These are phyloP conservation scores for Zizania latifolia DNA, from an alignment of 176 grass and related monocot species.

Conservation along the genomic window DNA sequence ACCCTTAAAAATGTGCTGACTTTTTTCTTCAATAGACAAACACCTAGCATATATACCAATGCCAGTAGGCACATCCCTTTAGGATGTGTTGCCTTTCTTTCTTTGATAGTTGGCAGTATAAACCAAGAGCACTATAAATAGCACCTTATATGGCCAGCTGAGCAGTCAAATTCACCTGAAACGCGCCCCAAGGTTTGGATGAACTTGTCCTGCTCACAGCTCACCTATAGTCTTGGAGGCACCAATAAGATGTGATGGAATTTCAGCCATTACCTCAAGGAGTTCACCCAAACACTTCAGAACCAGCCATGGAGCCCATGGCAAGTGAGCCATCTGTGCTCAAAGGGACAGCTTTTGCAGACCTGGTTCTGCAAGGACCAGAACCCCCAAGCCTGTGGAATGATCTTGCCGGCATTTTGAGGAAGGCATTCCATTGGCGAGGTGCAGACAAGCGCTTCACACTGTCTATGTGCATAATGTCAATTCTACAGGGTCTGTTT, in stretches of 20 bases:
- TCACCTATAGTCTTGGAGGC: neutral
- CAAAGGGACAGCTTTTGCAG: slow-evolving; percentile 22
- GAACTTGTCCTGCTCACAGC: neutral
- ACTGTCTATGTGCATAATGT: neutral
- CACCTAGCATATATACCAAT: neutral
- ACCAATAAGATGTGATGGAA: slow-evolving; percentile 11
- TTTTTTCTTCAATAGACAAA: neutral
- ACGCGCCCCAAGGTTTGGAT: neutral
- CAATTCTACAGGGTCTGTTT: slow-evolving; percentile 54
- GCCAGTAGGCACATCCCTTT: neutral
- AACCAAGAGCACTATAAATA: neutral
- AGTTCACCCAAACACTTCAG: slow-evolving; percentile 34
- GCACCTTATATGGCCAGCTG: slow-evolving; percentile 8
- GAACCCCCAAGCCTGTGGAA: slow-evolving; percentile 42
- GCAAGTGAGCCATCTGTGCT: neutral
- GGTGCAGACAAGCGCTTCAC: slow-evolving; percentile 1
- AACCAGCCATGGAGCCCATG: slow-evolving; percentile 25
- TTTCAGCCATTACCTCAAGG: neutral
- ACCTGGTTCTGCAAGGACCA: slow-evolving; percentile 33
- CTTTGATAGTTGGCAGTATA: neutral
- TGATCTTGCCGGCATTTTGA: slow-evolving; percentile 22
- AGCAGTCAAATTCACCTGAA: slow-evolving; percentile 8
- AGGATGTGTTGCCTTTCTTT: neutral
- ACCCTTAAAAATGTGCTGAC: neutral
- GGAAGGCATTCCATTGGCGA: neutral